Evolutionary conservation across 305 asterid species (phyloP).

Genomic region (Ilex paraguariensis): DNA sequence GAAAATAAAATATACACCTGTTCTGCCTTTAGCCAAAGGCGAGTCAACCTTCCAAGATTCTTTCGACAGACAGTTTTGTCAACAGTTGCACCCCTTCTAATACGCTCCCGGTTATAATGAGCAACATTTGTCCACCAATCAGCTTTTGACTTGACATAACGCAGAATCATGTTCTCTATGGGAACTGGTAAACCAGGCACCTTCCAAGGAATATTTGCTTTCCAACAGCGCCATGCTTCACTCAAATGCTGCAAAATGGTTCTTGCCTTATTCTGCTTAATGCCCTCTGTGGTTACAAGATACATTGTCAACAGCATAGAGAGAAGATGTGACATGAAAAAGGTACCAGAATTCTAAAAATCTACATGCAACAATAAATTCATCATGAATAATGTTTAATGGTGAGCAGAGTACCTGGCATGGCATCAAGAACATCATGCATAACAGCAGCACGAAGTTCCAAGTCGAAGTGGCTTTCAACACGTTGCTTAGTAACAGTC

Average conservation of each 20-base stretch:
- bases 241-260: slow-evolving; percentile 97
- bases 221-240: slow-evolving; percentile 99
- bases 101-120: slow-evolving; percentile 97
- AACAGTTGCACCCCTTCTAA: slow-evolving; percentile 98
- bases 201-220: slow-evolving; percentile 99
- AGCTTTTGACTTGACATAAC: slow-evolving; percentile 98
- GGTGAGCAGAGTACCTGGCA: slow-evolving; percentile 62
- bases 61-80: slow-evolving; percentile 99
- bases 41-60: slow-evolving; percentile 98
- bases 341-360: neutral
- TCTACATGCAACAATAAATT: neutral
- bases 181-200: slow-evolving; percentile 99
- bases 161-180: slow-evolving; percentile 98
- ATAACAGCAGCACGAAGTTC: slow-evolving; percentile 99
- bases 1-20: slow-evolving; percentile 43
- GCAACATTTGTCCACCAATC: slow-evolving; percentile 99
- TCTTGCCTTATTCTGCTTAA: slow-evolving; percentile 95
- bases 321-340: neutral
- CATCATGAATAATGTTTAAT: neutral
- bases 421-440: slow-evolving; percentile 99
- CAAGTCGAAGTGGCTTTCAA: slow-evolving; percentile 96
- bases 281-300: slow-evolving; percentile 65
- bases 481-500: slow-evolving; percentile 99
- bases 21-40: slow-evolving; percentile 99
- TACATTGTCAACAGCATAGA: neutral